phyloP scores from a whole-genome alignment of 495 filamentous ascomycete genomes.

The Trichoderma parareesei region DNA sequence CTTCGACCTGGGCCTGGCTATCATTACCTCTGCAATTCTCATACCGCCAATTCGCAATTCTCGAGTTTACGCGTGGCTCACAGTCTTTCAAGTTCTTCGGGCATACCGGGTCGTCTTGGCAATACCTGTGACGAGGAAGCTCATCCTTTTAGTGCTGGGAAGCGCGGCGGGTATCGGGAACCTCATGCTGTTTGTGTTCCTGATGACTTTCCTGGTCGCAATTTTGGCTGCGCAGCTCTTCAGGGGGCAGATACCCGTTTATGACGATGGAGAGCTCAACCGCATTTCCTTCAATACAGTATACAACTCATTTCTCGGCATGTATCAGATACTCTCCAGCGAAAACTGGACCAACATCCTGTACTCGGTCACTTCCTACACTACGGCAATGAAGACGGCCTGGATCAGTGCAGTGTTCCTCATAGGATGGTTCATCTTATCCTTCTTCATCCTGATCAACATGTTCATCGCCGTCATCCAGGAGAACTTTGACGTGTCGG shows the following conservation, averaged over 20 bases:
- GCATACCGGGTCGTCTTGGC: slow-evolving; percentile 89
- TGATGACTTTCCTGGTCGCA: slow-evolving; percentile 87
- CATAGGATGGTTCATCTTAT: slow-evolving; percentile 89
- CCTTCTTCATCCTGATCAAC: slow-evolving; percentile 94
- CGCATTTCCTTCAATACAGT: slow-evolving; percentile 77
- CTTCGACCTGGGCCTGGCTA: slow-evolving; percentile 68
- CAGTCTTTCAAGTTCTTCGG: slow-evolving; percentile 85
- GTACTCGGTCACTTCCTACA: slow-evolving; percentile 69
- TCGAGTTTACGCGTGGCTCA: slow-evolving; percentile 78
- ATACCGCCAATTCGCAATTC: slow-evolving; percentile 72
- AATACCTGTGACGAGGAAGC: slow-evolving; percentile 72
- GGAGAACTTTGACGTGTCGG: slow-evolving; percentile 98
- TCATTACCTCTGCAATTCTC: slow-evolving; percentile 79
- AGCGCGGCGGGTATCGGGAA: slow-evolving; percentile 91
- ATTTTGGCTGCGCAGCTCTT: slow-evolving; percentile 94
- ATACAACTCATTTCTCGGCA: slow-evolving; percentile 91
- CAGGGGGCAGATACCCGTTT: slow-evolving; percentile 65
- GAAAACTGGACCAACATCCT: slow-evolving; percentile 91
- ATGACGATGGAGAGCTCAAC: slow-evolving; percentile 49
- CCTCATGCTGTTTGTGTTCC: slow-evolving; percentile 89
- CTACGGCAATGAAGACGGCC: slow-evolving; percentile 53
- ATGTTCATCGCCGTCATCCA: slow-evolving; percentile 99
- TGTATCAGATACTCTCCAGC: slow-evolving; percentile 97
- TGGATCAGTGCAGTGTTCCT: slow-evolving; percentile 95
- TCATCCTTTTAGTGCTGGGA: slow-evolving; percentile 82